A percentile compares a stretch with the other conserved stretches of the same genome.
phyloP scores from a whole-genome alignment of 345 rosid genomes.

The Nasturtium officinale region DNA sequence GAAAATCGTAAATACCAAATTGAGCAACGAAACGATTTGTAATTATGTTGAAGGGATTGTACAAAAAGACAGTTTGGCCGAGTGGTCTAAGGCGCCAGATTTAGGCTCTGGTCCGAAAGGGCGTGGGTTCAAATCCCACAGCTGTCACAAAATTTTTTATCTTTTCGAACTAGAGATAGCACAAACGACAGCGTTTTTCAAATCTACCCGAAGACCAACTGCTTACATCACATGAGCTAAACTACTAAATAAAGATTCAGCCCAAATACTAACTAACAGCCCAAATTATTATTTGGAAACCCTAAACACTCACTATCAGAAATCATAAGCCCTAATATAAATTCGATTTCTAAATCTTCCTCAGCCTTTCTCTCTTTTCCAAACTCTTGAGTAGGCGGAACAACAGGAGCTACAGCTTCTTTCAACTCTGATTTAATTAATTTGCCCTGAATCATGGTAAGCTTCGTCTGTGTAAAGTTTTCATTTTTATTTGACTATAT shows the following conservation, averaged over 20 bases:
- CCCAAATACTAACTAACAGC: background rate
- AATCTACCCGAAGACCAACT: background rate
- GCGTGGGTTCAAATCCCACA: slow-evolving; percentile 99
- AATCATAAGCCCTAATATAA: slow-evolving; percentile 39
- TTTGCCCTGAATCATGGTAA: slow-evolving; percentile 28
- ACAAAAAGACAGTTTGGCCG: slow-evolving; percentile 81
- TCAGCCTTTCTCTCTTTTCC: background rate
- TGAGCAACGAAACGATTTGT: background rate
- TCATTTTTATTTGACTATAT: background rate
- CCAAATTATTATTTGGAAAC: background rate
- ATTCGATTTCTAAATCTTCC: background rate
- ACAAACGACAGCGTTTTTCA: slow-evolving; percentile 3
- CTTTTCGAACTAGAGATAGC: background rate
- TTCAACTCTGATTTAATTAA: background rate
- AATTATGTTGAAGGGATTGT: accelerated
- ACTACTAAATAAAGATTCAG: background rate
- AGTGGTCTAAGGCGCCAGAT: slow-evolving; percentile 95
- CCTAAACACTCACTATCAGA: slow-evolving; percentile 3
- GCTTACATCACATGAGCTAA: background rate
- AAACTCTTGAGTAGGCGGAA: slow-evolving; percentile 26
- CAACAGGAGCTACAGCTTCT: background rate
- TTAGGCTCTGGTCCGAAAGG: slow-evolving; percentile 99
- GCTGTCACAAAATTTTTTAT: slow-evolving; percentile 50
- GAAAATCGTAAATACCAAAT: background rate
- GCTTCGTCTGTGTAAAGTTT: background rate